Base-by-base conservation (phyloP, 148 eudicot species). In the Dysphania ambrosioides region DNA sequence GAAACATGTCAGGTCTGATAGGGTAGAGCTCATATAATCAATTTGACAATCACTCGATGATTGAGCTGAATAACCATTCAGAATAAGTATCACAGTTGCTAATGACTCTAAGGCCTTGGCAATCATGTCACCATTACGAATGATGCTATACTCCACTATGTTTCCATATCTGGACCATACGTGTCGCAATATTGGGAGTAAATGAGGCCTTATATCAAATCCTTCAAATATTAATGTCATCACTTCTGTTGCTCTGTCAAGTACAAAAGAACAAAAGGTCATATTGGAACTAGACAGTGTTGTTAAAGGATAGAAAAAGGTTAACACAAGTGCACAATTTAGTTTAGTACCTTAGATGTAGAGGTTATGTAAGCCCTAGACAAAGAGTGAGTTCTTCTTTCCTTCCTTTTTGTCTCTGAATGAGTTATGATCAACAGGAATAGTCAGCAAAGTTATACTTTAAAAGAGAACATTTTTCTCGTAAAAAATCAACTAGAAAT, bases 131-230 rank as follows among this genome's bases (percentile, higher is more conserved):
- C 30, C 49, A 57, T 34, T 56, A 7, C 30, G 31, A 1, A 55
- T 56, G 24, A 11, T 35, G 15, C 32, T 35, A 7, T 53, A 31
- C 21, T 49, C 34, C 0, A 70, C 12, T 8, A 70, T 7, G 42
- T 70, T 70, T 8, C 73, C 61, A 49, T 70, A 61, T n/a, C 51
- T 70, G 9, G 40, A 21, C 73, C 60, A 51, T 6, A 70, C 29
- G 12, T 31, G 29, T 30, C 32, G 73, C 73, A 70, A 53, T 18
- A 27, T 70, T 19, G 41, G 61, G 24, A 31, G 41, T 47, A 70
- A 34, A 32, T 19, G 21, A 47, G 73, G 51, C 41, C 32, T 32
- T 49, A 70, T 53, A 19, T 70, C 42, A 8, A 70, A 6, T 53
- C 73, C 73, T 53, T 70, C 61, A 32, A 36, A 65, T 21, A 6